phyloP scores from a whole-genome alignment of 108 stramenopile genomes.

The Cyclotella choctawhatcheeana region DNA sequence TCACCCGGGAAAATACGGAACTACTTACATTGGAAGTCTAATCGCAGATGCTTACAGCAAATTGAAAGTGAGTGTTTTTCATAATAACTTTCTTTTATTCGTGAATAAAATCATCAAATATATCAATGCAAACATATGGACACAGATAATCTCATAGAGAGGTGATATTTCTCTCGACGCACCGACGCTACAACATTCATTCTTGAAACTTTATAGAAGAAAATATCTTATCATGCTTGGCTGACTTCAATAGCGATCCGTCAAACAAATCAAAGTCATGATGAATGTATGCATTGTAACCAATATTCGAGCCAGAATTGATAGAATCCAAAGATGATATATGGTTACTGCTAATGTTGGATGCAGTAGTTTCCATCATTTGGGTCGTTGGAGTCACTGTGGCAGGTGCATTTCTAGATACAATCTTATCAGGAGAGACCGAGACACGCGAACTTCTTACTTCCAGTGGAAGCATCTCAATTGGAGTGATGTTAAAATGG shows the following conservation, averaged over 20 bases:
- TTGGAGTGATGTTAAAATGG: background rate
- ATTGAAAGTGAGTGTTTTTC: background rate
- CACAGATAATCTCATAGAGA: too few species aligned
- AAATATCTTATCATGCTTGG: constrained; percentile 25
- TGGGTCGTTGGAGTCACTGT: constrained; percentile 15
- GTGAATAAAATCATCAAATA: background rate
- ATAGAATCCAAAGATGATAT: too few species aligned
- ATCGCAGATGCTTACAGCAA: constrained; percentile 23
- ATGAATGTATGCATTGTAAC: constrained; percentile 10
- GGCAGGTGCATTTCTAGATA: background rate
- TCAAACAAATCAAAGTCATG: constrained; percentile 48
- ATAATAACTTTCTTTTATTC: background rate
- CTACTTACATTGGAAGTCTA: constrained; percentile 22
- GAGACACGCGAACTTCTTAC: background rate
- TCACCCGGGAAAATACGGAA: constrained; percentile 28
- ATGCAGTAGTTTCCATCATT: background rate
- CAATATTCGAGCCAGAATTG: too few species aligned
- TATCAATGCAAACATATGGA: background rate
- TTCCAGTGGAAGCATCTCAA: background rate
- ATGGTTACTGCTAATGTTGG: too few species aligned
- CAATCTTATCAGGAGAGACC: background rate
- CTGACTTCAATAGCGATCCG: constrained; percentile 23
- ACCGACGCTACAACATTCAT: background rate
- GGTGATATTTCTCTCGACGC: too few species aligned
- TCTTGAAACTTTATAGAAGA: constrained; percentile 11